Evolutionary conservation across 257 asterid genomes (phyloP), one percentile per base, ranked within the genome.

Genomic region (Solanum chilense): DNA sequence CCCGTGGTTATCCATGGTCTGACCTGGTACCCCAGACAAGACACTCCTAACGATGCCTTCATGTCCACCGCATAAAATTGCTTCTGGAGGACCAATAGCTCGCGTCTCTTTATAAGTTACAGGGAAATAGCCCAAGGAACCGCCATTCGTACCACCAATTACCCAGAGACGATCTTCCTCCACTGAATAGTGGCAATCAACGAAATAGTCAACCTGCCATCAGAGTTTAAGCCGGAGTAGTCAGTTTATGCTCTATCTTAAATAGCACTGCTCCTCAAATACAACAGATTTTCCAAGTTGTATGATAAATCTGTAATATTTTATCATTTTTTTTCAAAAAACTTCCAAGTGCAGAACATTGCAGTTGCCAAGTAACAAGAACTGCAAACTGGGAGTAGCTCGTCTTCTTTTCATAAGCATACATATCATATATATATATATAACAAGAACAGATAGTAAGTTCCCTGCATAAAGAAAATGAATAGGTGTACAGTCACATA

Each of bases 41-140:
- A 97, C 93, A 62, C 94, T 93, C 90, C 99, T 93, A 5, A 97
- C 88, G 8, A 94, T 87, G n/a, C 97, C 94, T 9, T 93, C 90
- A 74, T 97, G 99, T 29, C 99, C 98, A 10, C 97, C 97, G 25
- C 92, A 92, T 33, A 95, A 92, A n/a, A 95, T 90, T 44, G 98
- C 99, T 84, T 95, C 97, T n/a, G 97, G 90, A 15, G 93, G 83
- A 73, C 94, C 95, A 33, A 97, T 92, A 9, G 89, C 64, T 6
- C 86, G 89, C 11, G 58, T 66, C 44, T 78, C 89, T 47, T 87
- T 89, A 76, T 86, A 91, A 37, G 45, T 87, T 20, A 97, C 93
- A 3, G 98, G 99, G 86, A 93, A 97, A 90, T 95, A 96, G 70
- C 98, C 98, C 27, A 97, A 89, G 3, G 95, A 88, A 88, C 99